These are phyloP conservation scores for Diplosphaera chodatii DNA, from an alignment of 139 green algal genomes.

Conservation along the genomic window DNA sequence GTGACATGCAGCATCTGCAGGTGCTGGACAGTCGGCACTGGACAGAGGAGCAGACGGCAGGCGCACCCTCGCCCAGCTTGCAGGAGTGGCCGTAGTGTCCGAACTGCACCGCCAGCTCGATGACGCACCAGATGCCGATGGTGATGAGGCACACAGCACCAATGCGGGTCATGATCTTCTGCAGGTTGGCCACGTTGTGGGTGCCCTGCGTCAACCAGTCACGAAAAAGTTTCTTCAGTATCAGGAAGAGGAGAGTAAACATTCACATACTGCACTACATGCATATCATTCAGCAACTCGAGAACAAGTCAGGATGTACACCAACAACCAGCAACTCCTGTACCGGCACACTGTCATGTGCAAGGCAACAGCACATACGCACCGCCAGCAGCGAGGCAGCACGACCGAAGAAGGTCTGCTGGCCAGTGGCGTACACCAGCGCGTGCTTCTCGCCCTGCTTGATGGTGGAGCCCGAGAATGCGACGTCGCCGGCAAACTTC, in stretches of 20 bases:
- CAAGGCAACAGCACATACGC: neutral
- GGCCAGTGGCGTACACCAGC: conserved; percentile 70
- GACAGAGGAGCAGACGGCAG: neutral
- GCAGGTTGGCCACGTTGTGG: conserved; percentile 78
- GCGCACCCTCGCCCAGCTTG: conserved; percentile 48
- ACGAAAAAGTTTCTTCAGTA: neutral
- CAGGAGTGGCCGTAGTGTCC: conserved; percentile 59
- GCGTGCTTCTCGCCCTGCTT: conserved; percentile 82
- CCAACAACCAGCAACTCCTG: too few relatives aligned
- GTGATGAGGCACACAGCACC: conserved; percentile 72
- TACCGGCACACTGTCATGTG: too few relatives aligned
- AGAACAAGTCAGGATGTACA: too few relatives aligned
- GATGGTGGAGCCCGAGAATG: conserved; percentile 76
- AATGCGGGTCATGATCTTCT: conserved; percentile 83
- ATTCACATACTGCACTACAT: too few relatives aligned
- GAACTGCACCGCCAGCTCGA: conserved; percentile 74
- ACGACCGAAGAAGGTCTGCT: conserved; percentile 88
- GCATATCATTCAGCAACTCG: too few relatives aligned
- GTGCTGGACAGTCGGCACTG: neutral
- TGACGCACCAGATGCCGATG: conserved; percentile 68
- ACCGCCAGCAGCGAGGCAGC: conserved; percentile 66
- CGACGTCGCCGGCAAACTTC: conserved; percentile 71
- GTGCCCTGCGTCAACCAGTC: conserved; percentile 18
- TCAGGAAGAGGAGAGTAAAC: neutral
- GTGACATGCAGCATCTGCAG: too few relatives aligned